A percentile compares a stretch with the other conserved stretches of the same genome.
Evolutionary conservation across 306 rosid genomes (phyloP).

Genomic region (Myrica gale): DNA sequence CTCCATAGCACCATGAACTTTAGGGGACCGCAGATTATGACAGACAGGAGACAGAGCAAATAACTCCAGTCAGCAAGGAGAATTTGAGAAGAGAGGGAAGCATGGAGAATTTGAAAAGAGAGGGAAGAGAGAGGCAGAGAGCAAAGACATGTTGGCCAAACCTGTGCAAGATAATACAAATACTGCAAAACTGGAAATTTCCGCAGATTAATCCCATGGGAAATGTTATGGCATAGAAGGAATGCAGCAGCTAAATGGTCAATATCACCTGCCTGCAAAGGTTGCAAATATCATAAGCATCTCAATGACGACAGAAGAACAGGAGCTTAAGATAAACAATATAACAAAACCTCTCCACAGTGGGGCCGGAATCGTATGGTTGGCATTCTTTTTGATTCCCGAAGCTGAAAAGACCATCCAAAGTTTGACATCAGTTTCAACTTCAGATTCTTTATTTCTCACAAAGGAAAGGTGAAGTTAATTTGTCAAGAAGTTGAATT

Average conservation of each 20-base stretch:
- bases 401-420: conserved; percentile 55
- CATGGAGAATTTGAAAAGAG: not conserved
- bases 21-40: not conserved
- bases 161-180: conserved; percentile 86
- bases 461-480: not conserved
- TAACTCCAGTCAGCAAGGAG: not conserved
- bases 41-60: not conserved
- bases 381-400: conserved; percentile 57
- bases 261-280: conserved; percentile 73
- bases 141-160: conserved; percentile 24
- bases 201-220: conserved; percentile 79
- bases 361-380: conserved; percentile 81
- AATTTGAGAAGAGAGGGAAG: not conserved
- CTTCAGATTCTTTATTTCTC: not conserved
- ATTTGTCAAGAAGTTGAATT: conserved; percentile 13
- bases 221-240: conserved; percentile 74
- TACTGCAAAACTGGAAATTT: conserved; percentile 85
- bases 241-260: conserved; percentile 88
- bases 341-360: conserved; percentile 77
- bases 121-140: not conserved
- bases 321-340: conserved; percentile 5
- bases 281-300: conserved; percentile 17
- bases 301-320: conserved; percentile 20
- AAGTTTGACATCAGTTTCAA: not conserved
- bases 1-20: not conserved